Conservation (phyloP, 345 rosid genomes). For the Pelargonium nanum region DNA sequence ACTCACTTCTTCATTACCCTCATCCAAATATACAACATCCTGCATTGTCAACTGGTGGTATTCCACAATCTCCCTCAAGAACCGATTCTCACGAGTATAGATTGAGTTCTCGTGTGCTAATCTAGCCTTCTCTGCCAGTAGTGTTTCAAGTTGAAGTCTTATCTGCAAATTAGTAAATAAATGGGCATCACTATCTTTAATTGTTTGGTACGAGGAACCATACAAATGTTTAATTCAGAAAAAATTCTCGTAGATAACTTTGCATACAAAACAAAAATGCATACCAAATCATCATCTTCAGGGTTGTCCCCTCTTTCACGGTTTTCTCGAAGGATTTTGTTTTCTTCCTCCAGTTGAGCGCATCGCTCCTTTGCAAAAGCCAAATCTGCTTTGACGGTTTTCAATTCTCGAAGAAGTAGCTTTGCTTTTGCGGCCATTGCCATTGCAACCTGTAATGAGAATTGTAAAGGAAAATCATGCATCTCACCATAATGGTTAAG, state of each 20-base stretch:
- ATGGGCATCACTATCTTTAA: background rate
- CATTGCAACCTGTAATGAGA: constrained; percentile 73
- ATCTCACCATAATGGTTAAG: constrained; percentile 17
- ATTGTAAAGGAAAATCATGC: constrained; percentile 22
- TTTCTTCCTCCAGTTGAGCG: constrained; percentile 86
- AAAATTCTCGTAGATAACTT: background rate
- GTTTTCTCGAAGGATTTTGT: constrained; percentile 73
- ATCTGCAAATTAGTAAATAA: constrained; percentile 42
- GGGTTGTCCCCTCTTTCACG: constrained; percentile 67
- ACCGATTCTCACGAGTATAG: constrained; percentile 80
- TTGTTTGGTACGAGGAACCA: background rate
- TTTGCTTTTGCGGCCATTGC: constrained; percentile 97
- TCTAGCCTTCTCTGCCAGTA: constrained; percentile 90
- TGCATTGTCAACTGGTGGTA: constrained; percentile 97
- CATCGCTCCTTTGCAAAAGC: constrained; percentile 81
- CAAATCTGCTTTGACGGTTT: constrained; percentile 85
- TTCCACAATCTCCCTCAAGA: constrained; percentile 88
- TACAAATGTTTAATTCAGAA: background rate
- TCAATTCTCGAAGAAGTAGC: constrained; percentile 85
- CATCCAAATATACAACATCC: constrained; percentile 84
- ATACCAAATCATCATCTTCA: constrained; percentile 92
- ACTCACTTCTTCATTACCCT: constrained; percentile 69
- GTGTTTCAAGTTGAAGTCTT: constrained; percentile 90
- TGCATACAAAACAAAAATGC: background rate
- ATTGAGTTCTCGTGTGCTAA: constrained; percentile 80